Evolutionary conservation across 2,329 filamentous ascomycete genomes (phyloP), one percentile per base, ranked within the genome.

Genomic region (Ceratocystis harringtonii): DNA sequence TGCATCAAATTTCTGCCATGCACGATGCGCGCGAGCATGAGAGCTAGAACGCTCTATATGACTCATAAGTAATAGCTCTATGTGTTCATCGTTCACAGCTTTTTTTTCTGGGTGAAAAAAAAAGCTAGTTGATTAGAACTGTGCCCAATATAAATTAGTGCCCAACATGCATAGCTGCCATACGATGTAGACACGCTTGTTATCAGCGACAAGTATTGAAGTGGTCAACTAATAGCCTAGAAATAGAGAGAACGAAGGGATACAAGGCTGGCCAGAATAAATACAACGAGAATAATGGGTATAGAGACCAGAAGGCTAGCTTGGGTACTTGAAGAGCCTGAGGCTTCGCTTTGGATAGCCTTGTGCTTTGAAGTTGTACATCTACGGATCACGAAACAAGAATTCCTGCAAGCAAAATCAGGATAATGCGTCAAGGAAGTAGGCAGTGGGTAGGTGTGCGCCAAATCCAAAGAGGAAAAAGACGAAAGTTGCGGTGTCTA

Each of bases 81-180:
- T 28, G 22, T 6, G 19, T 52, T 52, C 10, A 3, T 5, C 28
- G 10, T 15, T 52, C 7, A 58, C 6, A 1, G 6, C 32, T 1
- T 17, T 58, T 36, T 58, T 30, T 7, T 17, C 19, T 7, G 3
- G 19, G 52, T n/a, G 5, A n/a, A 8, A n/a, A 30, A 28, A 25
- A 55, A 55, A 36, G n/a, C n/a, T n/a, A n/a, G 22, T n/a, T 2
- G 55, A 58, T 5, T n/a, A 4, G 30, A 36, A 8, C 8, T 58
- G 28, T 58, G 30, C 55, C 55, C 28, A 58, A 58, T 58, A 15
- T n/a, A 10, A 58, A 58, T 58, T 58, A 58, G 25, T 58, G 55
- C 55, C 55, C 30, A 58, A 58, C 30, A 58, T 58, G 55, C 55
- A 58, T 58, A 36, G 55, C 55, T 58, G 55, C 55, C 55, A 58